Evolutionary conservation across 2,329 filamentous ascomycete species (phyloP).

Genomic region (Bipolaris cookei): DNA sequence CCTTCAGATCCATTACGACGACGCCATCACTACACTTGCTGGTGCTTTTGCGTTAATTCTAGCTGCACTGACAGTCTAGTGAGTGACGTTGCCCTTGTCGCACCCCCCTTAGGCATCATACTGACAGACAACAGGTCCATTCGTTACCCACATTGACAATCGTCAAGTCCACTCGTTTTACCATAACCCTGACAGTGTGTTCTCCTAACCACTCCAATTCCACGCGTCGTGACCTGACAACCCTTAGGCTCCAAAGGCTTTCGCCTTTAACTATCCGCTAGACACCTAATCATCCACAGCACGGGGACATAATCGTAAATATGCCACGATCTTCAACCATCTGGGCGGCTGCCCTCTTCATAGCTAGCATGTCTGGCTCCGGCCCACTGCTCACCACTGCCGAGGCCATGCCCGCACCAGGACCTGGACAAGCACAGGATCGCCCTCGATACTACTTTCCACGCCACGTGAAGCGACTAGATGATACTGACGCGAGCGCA

Average conservation of each 20-base stretch:
- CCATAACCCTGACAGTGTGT: constrained; percentile 48
- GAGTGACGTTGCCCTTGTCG: constrained; percentile 23
- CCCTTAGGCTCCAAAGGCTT: constrained; percentile 23
- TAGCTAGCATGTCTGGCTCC: constrained; percentile 55
- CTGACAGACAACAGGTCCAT: constrained; percentile 42
- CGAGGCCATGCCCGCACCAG: constrained; percentile 56
- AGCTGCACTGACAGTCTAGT: constrained; percentile 49
- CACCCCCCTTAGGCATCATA: not conserved
- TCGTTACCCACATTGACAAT: constrained; percentile 49
- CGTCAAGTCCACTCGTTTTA: constrained; percentile 63
- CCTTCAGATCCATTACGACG: constrained; percentile 31
- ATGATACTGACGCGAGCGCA: constrained; percentile 45
- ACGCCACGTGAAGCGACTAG: constrained; percentile 55
- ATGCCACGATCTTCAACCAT: constrained; percentile 55
- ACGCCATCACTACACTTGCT: constrained; percentile 31
- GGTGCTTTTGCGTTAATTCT: constrained; percentile 31
- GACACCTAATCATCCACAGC: constrained; percentile 36
- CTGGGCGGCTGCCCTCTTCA: constrained; percentile 55
- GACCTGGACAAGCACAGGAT: constrained; percentile 42
- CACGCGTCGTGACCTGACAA: constrained; percentile 23
- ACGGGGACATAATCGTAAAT: constrained; percentile 42
- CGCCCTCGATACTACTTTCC: constrained; percentile 57
- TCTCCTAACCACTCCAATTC: not conserved
- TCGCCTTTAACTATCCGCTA: constrained; percentile 18
- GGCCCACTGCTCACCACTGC: constrained; percentile 54